Evolutionary conservation across 2,329 filamentous ascomycete genomes (phyloP).

Genomic region (Magnaporthiopsis rhizophila): DNA sequence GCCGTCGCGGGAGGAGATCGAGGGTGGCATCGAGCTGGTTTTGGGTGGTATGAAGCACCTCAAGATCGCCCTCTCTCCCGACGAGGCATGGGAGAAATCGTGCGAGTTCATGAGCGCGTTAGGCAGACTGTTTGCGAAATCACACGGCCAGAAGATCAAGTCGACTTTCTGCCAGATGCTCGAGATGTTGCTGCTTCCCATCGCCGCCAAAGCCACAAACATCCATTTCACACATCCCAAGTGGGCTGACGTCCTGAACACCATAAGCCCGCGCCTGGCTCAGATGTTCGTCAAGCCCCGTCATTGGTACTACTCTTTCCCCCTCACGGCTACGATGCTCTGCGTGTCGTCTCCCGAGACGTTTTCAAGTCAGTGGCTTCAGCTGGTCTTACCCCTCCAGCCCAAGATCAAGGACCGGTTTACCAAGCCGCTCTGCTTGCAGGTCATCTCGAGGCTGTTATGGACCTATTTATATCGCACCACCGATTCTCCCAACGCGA

Average conservation of each 20-base stretch:
- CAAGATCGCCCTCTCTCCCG: constrained; percentile 64
- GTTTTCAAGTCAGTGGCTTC: constrained; percentile 81
- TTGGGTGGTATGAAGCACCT: constrained; percentile 88
- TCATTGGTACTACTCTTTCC: constrained; percentile 85
- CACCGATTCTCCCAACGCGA: constrained; percentile 59
- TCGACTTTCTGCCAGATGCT: constrained; percentile 91
- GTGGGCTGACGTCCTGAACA: constrained; percentile 79
- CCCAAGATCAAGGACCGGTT: constrained; percentile 76
- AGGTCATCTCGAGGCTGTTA: constrained; percentile 80
- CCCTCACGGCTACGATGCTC: constrained; percentile 76
- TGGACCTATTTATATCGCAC: constrained; percentile 93
- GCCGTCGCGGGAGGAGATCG: constrained; percentile 53
- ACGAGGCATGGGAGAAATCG: constrained; percentile 72
- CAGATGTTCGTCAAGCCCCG: constrained; percentile 87
- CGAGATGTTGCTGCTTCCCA: constrained; percentile 75
- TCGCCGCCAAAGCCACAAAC: constrained; percentile 70
- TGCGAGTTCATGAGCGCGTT: constrained; percentile 83
- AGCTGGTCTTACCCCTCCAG: constrained; percentile 69
- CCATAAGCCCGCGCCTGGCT: constrained; percentile 68
- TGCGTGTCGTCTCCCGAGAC: constrained; percentile 81
- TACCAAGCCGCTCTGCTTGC: constrained; percentile 70
- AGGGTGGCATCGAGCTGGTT: constrained; percentile 78
- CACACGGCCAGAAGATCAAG: constrained; percentile 85
- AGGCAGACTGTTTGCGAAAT: constrained; percentile 72
- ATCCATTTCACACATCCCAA: constrained; percentile 71